phyloP scores from a whole-genome alignment of 257 asterid genomes.

The Misopates orontium region DNA sequence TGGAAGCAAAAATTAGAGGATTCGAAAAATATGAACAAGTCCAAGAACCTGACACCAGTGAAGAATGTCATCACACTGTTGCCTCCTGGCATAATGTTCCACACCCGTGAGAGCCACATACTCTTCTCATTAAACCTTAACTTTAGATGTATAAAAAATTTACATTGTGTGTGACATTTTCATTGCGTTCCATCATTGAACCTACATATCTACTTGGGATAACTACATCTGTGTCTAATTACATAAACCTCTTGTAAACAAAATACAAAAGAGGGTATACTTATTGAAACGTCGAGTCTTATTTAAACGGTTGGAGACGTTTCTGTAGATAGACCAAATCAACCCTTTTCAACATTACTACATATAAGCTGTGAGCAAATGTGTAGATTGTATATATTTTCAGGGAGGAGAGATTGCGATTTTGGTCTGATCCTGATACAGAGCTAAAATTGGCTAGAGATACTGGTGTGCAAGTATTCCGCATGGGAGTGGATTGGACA shows the following conservation, averaged over 20 bases:
- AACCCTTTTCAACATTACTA: too few relatives aligned
- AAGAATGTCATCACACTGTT: slow-evolving; percentile 76
- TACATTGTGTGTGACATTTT: background rate
- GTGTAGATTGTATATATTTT: slow-evolving; percentile 26
- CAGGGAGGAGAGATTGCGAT: slow-evolving; percentile 95
- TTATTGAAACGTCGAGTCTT: too few relatives aligned
- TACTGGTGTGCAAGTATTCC: slow-evolving; percentile 84
- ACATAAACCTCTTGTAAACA: too few relatives aligned
- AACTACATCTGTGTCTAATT: background rate
- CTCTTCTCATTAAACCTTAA: slow-evolving; percentile 12
- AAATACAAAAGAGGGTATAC: too few relatives aligned
- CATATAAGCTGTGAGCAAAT: too few relatives aligned
- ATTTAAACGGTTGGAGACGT: too few relatives aligned
- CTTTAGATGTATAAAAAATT: slow-evolving; percentile 6
- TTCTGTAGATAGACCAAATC: too few relatives aligned
- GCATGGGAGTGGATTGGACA: slow-evolving; percentile 98
- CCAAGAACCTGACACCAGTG: slow-evolving; percentile 55
- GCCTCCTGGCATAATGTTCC: slow-evolving; percentile 99
- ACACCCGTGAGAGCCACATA: slow-evolving; percentile 65
- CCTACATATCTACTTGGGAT: slow-evolving; percentile 12
- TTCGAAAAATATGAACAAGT: slow-evolving; percentile 64
- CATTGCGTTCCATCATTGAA: background rate
- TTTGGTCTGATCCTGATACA: slow-evolving; percentile 98
- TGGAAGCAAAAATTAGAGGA: slow-evolving; percentile 94
- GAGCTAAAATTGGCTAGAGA: slow-evolving; percentile 86